Conservation (phyloP, 2,329 filamentous ascomycete species). For the Drechslerella coelobrocha region DNA sequence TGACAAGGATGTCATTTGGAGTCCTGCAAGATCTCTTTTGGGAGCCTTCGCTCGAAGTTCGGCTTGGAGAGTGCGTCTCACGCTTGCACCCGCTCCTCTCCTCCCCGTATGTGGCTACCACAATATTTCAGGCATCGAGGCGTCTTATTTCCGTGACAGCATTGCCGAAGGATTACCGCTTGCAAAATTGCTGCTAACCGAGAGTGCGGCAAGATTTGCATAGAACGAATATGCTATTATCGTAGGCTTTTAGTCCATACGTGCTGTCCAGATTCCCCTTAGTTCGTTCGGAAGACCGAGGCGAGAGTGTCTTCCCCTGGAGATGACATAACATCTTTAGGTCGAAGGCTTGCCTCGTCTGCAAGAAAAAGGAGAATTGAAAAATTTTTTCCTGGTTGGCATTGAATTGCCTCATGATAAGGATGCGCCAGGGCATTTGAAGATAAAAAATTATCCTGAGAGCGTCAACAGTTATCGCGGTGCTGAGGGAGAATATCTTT, state of each 20-base stretch:
- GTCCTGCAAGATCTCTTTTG: slow-evolving; percentile 42
- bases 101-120: slow-evolving; percentile 17
- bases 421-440: not conserved
- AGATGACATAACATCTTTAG: slow-evolving; percentile 27
- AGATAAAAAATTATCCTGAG: not conserved
- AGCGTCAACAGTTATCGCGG: not conserved
- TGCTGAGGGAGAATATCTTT: not conserved
- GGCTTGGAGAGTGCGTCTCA: slow-evolving; percentile 27
- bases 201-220: slow-evolving; percentile 44
- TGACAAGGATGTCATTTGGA: slow-evolving; percentile 47
- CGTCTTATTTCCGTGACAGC: slow-evolving; percentile 1
- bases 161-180: slow-evolving; percentile 13
- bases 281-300: not conserved
- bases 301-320: slow-evolving; percentile 14
- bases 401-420: not conserved
- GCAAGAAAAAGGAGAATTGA: slow-evolving; percentile 27
- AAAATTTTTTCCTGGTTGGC: not conserved
- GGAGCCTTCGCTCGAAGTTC: slow-evolving; percentile 7
- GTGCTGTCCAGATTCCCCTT: slow-evolving; percentile 10
- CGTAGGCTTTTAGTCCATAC: slow-evolving; percentile 18
- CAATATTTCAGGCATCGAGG: slow-evolving; percentile 1
- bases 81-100: slow-evolving; percentile 19
- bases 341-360: not conserved
- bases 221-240: slow-evolving; percentile 28
- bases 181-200: slow-evolving; percentile 22